phyloP scores from a whole-genome alignment of 2,329 filamentous ascomycete species.

The Ophiostoma australiae region DNA sequence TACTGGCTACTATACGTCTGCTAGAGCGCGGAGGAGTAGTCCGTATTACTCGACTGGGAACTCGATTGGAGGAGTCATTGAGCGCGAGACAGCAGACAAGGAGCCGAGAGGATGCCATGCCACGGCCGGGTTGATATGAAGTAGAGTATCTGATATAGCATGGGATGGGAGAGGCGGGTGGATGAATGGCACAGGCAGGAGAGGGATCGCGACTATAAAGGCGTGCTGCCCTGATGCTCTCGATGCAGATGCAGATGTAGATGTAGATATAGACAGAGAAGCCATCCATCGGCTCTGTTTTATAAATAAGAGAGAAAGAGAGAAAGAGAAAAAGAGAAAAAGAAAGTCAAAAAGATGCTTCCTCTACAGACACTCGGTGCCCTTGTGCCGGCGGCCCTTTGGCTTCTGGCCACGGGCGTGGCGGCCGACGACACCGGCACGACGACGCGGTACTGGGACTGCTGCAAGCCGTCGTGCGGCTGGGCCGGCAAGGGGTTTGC shows the following conservation, averaged over 20 bases:
- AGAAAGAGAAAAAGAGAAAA: too few relatives aligned
- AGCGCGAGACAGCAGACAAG: background rate
- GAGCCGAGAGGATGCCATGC: background rate
- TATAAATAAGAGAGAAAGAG: too few relatives aligned
- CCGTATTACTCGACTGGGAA: background rate
- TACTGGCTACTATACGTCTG: background rate
- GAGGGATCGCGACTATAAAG: background rate
- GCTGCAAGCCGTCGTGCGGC: slow-evolving; percentile 62
- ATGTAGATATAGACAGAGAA: background rate
- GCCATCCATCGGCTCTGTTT: background rate
- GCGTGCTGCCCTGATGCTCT: background rate
- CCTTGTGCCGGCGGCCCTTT: slow-evolving; percentile 15
- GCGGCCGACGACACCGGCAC: slow-evolving; percentile 23
- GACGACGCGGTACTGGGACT: slow-evolving; percentile 46
- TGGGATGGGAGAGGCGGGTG: background rate
- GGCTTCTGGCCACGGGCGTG: slow-evolving; percentile 13
- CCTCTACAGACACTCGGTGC: slow-evolving; percentile 9
- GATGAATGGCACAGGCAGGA: background rate
- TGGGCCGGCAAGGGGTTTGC: slow-evolving; percentile 48
- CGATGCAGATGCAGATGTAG: background rate
- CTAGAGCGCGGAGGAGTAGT: background rate
- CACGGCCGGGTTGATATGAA: slow-evolving; percentile 1
- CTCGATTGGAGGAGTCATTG: background rate
- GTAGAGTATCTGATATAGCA: slow-evolving; percentile 1
- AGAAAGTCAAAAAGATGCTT: too few relatives aligned